Base-by-base conservation (phyloP, 2,329 filamentous ascomycete genomes). In the Fusarium pilosicola region DNA sequence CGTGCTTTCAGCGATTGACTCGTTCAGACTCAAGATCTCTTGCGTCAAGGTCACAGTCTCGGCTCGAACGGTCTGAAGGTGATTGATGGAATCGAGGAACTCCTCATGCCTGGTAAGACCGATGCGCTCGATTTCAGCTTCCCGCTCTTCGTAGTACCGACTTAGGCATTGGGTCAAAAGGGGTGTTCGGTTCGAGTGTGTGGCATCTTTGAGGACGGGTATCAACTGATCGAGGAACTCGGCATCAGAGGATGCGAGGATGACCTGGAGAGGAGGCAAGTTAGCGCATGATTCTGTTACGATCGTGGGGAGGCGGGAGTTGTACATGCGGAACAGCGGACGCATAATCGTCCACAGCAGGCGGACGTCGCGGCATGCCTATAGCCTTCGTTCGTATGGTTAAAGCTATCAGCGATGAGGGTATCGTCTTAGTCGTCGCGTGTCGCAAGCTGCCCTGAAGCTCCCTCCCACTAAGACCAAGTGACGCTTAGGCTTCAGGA, bases 201-300 rank as follows among this genome's bases (percentile, higher is more conserved):
- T 91, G 75, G 94, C 95, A 88, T 98, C 96, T 85, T 95, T 96
- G 72, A 99, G 91, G 5, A 97, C 93, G 15, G 95, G 96, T 54
- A 98, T 97, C 57, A 99, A 86, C 80, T 98, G 96, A 81, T 98
- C 96, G 73, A 99, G 91, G 79, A 98, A 98, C 78, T 99, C 96
- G 56, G 92, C 89, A 79, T 98, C 96, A 28, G 95, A 95, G 18
- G 95, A 93, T 5, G 96, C 95, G 77, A 97, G 90, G 70, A 98
- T 95, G 76, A 98, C 97, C 94, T 99, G 24, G 6, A 49, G 30
- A 55, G 42, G 51, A 26, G 20, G 51, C 10, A 52, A 42, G 38
- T 62, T 76, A 68, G 74, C 62, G 32, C 62, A 59, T 56, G 24
- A 39, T 61, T 59, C 48, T 54, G 9, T 24, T 44, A 24, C 10